A percentile compares a stretch with the other conserved stretches of the same genome.
These are phyloP conservation scores for Linnemannia elongata DNA, from an alignment of 192 early-diverging fungal species.

Conservation along the genomic window DNA sequence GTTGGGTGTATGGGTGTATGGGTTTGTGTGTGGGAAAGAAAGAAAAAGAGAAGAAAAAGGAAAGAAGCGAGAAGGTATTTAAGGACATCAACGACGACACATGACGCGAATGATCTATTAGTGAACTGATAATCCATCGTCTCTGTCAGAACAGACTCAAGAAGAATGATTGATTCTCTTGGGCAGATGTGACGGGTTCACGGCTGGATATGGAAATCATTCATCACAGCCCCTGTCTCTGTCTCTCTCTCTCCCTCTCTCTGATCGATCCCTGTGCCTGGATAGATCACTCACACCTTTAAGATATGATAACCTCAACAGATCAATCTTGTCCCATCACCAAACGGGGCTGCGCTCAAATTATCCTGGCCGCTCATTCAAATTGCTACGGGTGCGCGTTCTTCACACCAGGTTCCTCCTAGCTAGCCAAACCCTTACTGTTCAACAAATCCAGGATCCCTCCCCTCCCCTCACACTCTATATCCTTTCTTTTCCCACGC, in stretches of 20 bases:
- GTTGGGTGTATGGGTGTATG: background rate
- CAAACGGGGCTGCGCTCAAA: too few relatives aligned
- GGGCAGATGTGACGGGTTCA: background rate
- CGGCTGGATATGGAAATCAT: background rate
- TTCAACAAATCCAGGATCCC: too few relatives aligned
- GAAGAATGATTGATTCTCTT: background rate
- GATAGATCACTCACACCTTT: background rate
- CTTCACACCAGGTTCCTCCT: too few relatives aligned
- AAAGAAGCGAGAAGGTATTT: background rate
- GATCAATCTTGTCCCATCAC: too few relatives aligned
- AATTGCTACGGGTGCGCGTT: too few relatives aligned
- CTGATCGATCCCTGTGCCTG: conserved; percentile 7
- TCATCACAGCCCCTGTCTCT: too few relatives aligned
- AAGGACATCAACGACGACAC: background rate
- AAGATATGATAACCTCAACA: too few relatives aligned
- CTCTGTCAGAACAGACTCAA: conserved; percentile 6
- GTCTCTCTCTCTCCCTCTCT: background rate
- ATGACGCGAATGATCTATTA: background rate
- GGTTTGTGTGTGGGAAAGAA: background rate
- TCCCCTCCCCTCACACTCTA: too few relatives aligned
- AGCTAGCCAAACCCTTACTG: too few relatives aligned
- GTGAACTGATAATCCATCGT: background rate
- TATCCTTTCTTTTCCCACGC: too few relatives aligned
- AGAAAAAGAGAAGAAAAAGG: background rate
- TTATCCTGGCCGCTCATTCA: too few relatives aligned